These are phyloP conservation scores for Arthrobotrys musiformis DNA, from an alignment of 2,329 filamentous ascomycete species.

Conservation along the genomic window DNA sequence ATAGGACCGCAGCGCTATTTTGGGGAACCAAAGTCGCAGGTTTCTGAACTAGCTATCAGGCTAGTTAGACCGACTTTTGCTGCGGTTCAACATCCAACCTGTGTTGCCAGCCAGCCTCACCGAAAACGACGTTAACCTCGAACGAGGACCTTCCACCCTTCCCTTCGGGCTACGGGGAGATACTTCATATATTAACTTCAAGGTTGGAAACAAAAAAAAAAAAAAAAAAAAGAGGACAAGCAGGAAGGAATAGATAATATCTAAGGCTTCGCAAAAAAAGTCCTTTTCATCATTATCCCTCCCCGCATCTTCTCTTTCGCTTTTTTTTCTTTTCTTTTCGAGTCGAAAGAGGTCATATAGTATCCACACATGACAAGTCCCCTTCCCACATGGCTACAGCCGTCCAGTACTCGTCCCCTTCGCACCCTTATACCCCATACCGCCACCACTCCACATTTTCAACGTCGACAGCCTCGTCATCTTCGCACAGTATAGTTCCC, in stretches of 20 bases:
- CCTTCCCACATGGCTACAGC: conserved; percentile 54
- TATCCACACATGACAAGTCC: conserved; percentile 33
- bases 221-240: not conserved
- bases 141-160: conserved; percentile 3
- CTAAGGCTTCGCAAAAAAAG: conserved; percentile 6
- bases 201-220: not conserved
- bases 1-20: conserved; percentile 24
- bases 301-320: not conserved
- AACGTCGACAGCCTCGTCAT: conserved; percentile 39
- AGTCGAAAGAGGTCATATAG: conserved; percentile 7
- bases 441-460: conserved; percentile 44
- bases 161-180: not conserved
- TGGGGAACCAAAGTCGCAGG: conserved; percentile 7
- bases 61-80: not conserved
- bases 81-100: conserved; percentile 20
- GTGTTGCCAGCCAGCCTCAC: conserved; percentile 54
- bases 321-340: not conserved
- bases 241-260: not conserved
- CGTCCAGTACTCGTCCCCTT: conserved; percentile 45
- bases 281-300: not conserved
- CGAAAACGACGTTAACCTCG: conserved; percentile 3
- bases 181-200: not conserved
- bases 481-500: conserved; percentile 20
- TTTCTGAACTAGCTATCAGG: not conserved
- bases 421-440: conserved; percentile 46